A percentile compares a stretch with the other conserved stretches of the same genome.
phyloP scores from a whole-genome alignment of 1,139 yeast genomes.

The Taphrina confusa region DNA sequence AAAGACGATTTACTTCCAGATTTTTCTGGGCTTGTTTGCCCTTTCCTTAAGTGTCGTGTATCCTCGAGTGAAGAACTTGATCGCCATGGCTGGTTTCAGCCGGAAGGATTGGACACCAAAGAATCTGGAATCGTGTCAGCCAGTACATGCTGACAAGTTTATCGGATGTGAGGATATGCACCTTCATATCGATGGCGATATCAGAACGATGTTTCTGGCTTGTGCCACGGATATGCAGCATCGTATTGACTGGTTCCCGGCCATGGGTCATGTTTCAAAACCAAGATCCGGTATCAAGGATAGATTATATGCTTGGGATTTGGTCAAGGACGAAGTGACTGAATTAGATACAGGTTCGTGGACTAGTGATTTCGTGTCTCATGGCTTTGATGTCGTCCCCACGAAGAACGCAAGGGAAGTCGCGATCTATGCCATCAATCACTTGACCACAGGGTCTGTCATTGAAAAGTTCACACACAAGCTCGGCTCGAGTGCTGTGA shows the following conservation, averaged over 20 bases:
- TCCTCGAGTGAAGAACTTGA: constrained; percentile 23
- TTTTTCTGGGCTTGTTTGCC: constrained; percentile 8
- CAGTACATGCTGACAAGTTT: constrained; percentile 15
- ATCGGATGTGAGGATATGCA: constrained; percentile 31
- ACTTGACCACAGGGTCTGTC: constrained; percentile 24
- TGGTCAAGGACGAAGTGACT: constrained; percentile 16
- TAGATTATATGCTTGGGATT: constrained; percentile 30
- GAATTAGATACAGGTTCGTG: constrained; percentile 1
- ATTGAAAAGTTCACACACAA: constrained; percentile 31
- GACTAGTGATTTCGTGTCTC: constrained; percentile 16
- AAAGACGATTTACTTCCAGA: constrained; percentile 25
- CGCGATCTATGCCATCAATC: constrained; percentile 30
- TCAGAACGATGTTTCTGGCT: constrained; percentile 18
- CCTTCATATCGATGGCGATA: constrained; percentile 30
- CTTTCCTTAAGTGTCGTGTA: constrained; percentile 2
- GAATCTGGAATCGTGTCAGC: constrained; percentile 18
- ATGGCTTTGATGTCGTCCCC: constrained; percentile 27
- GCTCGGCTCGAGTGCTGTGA: constrained; percentile 5
- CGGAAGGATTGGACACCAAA: constrained; percentile 14
- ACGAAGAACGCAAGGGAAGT: constrained; percentile 9
- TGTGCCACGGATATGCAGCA: constrained; percentile 22
- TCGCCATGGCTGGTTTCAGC: constrained; percentile 15
- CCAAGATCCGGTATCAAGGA: constrained; percentile 21
- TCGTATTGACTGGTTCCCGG: constrained; percentile 32
- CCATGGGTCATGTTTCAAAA: constrained; percentile 12